Evolutionary conservation across 805 yeast genomes (phyloP).

Genomic region (Starmera quercuum): DNA sequence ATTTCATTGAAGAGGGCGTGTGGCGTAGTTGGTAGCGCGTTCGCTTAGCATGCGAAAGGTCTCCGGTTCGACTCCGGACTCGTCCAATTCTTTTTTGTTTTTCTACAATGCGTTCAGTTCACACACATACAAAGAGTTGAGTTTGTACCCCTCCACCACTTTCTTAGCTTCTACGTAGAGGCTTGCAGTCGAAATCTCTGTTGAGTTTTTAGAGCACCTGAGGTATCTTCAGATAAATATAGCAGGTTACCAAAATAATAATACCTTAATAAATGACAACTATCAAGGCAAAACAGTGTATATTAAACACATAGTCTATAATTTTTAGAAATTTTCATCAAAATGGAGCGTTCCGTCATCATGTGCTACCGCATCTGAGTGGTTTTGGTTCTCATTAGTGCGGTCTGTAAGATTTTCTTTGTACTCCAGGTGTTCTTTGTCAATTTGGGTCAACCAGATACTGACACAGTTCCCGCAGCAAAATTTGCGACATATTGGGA

Average conservation of each 20-base stretch:
- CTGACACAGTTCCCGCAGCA: slow-evolving; percentile 44
- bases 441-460: slow-evolving; percentile 21
- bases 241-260: too few relatives aligned
- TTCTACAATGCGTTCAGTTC: background rate
- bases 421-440: background rate
- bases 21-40: slow-evolving; percentile 83
- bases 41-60: slow-evolving; percentile 76
- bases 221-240: too few relatives aligned
- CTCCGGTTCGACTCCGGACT: slow-evolving; percentile 75
- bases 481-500: slow-evolving; percentile 49
- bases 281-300: too few relatives aligned
- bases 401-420: background rate
- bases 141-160: too few relatives aligned
- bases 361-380: background rate
- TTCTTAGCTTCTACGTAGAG: too few relatives aligned
- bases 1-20: slow-evolving; percentile 41
- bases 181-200: too few relatives aligned
- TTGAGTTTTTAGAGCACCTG: too few relatives aligned
- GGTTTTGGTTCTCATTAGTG: background rate
- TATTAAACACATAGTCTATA: background rate
- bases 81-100: slow-evolving; percentile 36
- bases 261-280: too few relatives aligned
- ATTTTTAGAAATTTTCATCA: slow-evolving; percentile 3
- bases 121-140: too few relatives aligned
- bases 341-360: slow-evolving; percentile 1